phyloP scores from a whole-genome alignment of 352 stramenopile genomes.

The Thalassiosira allenii region DNA sequence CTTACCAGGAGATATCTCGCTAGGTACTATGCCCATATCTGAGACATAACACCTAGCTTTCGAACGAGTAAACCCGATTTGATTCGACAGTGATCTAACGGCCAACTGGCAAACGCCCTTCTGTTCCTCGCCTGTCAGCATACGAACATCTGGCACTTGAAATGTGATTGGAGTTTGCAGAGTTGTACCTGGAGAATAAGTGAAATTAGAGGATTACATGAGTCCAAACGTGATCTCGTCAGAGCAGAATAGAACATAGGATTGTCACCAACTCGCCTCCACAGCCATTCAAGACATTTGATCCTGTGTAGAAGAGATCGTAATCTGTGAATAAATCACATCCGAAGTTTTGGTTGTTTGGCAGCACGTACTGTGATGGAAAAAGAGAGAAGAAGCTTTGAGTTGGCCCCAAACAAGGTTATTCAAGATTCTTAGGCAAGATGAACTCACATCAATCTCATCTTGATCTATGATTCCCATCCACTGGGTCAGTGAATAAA shows the following conservation, averaged over 20 bases:
- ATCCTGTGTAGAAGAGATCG: conserved; percentile 41
- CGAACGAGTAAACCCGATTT: conserved; percentile 23
- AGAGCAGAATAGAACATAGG: neutral
- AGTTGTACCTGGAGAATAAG: conserved; percentile 1
- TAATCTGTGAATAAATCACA: conserved; percentile 54
- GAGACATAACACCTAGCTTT: conserved; percentile 43
- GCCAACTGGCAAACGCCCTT: conserved; percentile 49
- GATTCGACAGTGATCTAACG: conserved; percentile 4
- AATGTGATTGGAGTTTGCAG: conserved; percentile 20
- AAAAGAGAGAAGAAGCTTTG: neutral
- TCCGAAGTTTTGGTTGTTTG: conserved; percentile 54
- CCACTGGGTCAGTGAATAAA: conserved; percentile 67
- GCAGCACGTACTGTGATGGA: conserved; percentile 39
- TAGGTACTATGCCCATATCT: conserved; percentile 24
- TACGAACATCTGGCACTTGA: conserved; percentile 34
- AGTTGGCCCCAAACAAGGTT: neutral
- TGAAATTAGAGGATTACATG: too few species aligned
- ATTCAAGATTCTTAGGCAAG: neutral
- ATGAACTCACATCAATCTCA: conserved; percentile 46
- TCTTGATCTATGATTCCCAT: conserved; percentile 65
- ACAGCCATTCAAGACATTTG: conserved; percentile 38
- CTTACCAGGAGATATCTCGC: conserved; percentile 23
- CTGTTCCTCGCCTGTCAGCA: conserved; percentile 53
- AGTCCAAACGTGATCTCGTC: too few species aligned
- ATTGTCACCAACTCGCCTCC: too few species aligned